Evolutionary conservation across 345 rosid species (phyloP), one percentile per base, ranked within the genome.

Genomic region (Arabidopsis suecica): DNA sequence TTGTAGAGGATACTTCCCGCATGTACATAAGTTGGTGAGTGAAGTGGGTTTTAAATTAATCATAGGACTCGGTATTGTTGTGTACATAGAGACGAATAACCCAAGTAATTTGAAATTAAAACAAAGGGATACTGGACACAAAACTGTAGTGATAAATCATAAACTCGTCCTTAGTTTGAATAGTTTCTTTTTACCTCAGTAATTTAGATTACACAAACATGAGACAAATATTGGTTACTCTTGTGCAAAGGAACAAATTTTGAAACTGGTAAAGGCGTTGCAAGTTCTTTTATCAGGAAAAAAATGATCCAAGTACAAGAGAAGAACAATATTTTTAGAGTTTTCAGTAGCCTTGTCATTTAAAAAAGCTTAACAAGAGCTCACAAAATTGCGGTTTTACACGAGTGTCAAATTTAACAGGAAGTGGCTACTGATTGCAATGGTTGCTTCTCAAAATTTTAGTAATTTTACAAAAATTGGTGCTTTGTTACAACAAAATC

Each of bases 1-100:
- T 66, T 75, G 68, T 48, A 32, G 68, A 59, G 78, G 72, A 57
- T 25, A 61, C 69, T 50, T 60, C 44, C 63, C 55, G 48, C 61
- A 41, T 51, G 79, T 61, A 69, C 48, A 76, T 64, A 76, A 61
- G 69, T 53, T 44, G 62, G 20, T 57, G 37, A 67, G 28, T 48
- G 62, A 60, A 41, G 20, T 32, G 14, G 64, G 23, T 13, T 56
- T 53, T n/a, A 12, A 5, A 9, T 16, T 16, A 16, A 16, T 16
- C 18, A 41, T 68, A 22, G 55, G 74, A 61, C 20, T 68, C 13
- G 16, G 68, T 42, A 1, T 68, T 22, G 41, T 67, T 67, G 34
- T 69, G 60, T 28, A 42, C 33, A 61, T 42, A 42, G 22, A 23
- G 57, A 42, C 22, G 13, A 67, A 60, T 9, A 59, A 50, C 56